Percentiles rank a stretch among this genome's conserved stretches.
Conservation (phyloP, 139 green algal species). For the Limnomonas spitsbergensis region DNA sequence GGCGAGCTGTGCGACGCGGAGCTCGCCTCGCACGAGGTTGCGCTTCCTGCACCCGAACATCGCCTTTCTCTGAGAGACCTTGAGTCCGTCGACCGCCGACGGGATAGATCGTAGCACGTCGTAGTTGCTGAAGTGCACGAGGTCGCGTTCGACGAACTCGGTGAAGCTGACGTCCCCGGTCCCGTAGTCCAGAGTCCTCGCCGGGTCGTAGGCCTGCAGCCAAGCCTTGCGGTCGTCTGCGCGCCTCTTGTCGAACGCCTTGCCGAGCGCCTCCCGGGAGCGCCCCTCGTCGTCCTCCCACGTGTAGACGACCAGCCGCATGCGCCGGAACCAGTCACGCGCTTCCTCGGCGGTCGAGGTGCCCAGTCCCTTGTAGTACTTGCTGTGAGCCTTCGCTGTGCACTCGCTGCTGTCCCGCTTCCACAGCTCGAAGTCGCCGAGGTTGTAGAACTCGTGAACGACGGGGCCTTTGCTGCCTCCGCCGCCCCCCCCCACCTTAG, state of each 20-base stretch:
- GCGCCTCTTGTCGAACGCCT: slow-evolving; percentile 30
- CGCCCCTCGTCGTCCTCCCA: background rate
- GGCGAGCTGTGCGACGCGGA: slow-evolving; percentile 27
- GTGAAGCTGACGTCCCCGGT: background rate
- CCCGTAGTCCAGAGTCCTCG: background rate
- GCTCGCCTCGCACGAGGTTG: background rate
- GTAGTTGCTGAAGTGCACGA: slow-evolving; percentile 26
- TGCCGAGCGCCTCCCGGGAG: background rate
- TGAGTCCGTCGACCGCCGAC: slow-evolving; percentile 22
- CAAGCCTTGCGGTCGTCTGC: slow-evolving; percentile 22
- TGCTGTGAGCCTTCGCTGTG: background rate
- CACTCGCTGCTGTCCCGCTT: background rate
- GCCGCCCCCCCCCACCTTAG: background rate
- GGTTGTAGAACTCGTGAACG: slow-evolving; percentile 22
- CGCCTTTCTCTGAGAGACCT: slow-evolving; percentile 23
- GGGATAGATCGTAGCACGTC: slow-evolving; percentile 20
- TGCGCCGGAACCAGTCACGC: slow-evolving; percentile 19
- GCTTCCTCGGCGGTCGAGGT: slow-evolving; percentile 19
- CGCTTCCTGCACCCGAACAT: slow-evolving; percentile 16
- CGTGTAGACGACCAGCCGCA: slow-evolving; percentile 4
- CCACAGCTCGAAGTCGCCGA: slow-evolving; percentile 21
- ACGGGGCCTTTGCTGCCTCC: too few relatives aligned
- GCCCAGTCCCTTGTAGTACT: slow-evolving; percentile 42
- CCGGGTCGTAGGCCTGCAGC: background rate
- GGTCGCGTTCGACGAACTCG: slow-evolving; percentile 27